Conservation (phyloP, 805 yeast genomes). For the Lipomyces spencermartinsiae region DNA sequence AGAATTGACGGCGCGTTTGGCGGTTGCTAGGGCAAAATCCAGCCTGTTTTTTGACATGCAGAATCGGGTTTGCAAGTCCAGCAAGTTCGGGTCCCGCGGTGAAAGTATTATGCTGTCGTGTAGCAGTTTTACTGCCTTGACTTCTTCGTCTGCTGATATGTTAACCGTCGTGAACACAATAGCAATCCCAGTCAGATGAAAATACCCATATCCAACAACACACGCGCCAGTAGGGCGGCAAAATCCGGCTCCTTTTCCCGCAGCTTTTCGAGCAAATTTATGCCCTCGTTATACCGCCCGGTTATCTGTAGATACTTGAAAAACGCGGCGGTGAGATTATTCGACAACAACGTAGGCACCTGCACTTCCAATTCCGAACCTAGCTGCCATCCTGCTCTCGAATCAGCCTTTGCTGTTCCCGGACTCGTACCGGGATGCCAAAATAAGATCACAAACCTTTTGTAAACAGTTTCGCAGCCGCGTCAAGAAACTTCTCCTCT, state of each 20-base stretch:
- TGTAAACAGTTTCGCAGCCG: conserved; percentile 69
- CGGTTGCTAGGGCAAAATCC: conserved; percentile 63
- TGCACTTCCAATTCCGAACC: conserved; percentile 76
- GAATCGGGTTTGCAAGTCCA: conserved; percentile 69
- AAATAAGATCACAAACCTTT: conserved; percentile 53
- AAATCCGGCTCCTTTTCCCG: conserved; percentile 62
- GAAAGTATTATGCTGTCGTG: conserved; percentile 50
- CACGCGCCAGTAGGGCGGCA: conserved; percentile 52
- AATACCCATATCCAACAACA: conserved; percentile 36
- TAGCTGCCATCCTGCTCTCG: conserved; percentile 49
- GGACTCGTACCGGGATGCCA: not conserved
- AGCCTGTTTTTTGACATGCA: conserved; percentile 60
- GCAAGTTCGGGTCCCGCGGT: conserved; percentile 64
- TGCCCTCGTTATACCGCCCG: conserved; percentile 65
- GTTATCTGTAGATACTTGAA: conserved; percentile 68
- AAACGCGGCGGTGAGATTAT: conserved; percentile 79
- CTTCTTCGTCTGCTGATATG: conserved; percentile 51
- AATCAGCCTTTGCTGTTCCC: not conserved
- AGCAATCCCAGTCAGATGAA: too few species aligned
- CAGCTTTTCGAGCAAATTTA: conserved; percentile 63
- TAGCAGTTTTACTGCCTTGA: conserved; percentile 55
- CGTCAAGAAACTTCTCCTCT: conserved; percentile 62
- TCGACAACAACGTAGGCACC: conserved; percentile 65
- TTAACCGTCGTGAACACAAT: not conserved
- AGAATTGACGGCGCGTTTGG: conserved; percentile 64